Percentiles rank a stretch among this genome's conserved stretches.
Conservation (phyloP, 257 asterid genomes). For the Asclepias syriaca region DNA sequence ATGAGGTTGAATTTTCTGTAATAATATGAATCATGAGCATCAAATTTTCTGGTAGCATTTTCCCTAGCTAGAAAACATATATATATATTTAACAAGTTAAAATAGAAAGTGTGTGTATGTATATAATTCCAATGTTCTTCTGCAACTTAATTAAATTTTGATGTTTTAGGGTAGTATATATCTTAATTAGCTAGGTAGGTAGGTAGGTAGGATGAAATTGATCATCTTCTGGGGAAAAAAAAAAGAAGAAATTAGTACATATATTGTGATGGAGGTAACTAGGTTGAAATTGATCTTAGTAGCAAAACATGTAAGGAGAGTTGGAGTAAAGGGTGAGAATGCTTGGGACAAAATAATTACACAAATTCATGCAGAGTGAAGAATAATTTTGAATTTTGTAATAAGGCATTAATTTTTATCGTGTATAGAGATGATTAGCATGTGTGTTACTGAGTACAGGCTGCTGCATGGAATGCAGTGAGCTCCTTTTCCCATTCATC, state of each 20-base stretch:
- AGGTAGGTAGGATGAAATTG: background rate
- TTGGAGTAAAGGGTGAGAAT: conserved; percentile 1
- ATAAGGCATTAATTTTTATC: conserved; percentile 9
- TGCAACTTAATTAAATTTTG: background rate
- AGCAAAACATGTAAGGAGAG: background rate
- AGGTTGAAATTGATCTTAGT: background rate
- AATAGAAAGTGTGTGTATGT: background rate
- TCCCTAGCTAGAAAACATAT: no score
- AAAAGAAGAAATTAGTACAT: background rate
- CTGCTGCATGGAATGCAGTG: conserved; percentile 30
- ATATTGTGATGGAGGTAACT: background rate
- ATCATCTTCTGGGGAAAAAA: background rate
- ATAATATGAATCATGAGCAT: background rate
- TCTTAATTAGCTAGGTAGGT: background rate
- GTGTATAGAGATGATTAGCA: conserved; percentile 15
- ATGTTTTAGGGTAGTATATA: background rate
- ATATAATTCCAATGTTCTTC: background rate
- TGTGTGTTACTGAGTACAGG: conserved; percentile 23
- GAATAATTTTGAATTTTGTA: background rate
- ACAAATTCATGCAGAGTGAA: background rate
- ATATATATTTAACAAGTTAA: background rate
- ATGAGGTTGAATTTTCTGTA: background rate
- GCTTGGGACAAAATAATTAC: background rate
- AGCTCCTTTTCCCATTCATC: conserved; percentile 33
- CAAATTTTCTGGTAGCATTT: no score